These are phyloP conservation scores for Diutina pseudorugosa DNA, from an alignment of 1,139 yeast species.

Conservation along the genomic window DNA sequence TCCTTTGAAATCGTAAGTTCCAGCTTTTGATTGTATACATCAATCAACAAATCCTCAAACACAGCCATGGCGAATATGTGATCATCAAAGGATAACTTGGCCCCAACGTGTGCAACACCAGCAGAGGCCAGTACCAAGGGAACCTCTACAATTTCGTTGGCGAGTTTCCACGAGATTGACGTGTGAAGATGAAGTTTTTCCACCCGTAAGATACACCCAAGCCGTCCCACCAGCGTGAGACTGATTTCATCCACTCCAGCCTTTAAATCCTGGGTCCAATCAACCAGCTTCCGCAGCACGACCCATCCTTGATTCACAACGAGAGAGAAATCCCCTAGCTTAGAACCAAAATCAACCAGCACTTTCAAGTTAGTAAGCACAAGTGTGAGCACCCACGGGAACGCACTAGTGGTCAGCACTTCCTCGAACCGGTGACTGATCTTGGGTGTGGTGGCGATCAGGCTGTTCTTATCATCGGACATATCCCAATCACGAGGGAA, in stretches of 20 bases:
- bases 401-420: conserved; percentile 34
- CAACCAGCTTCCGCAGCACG: conserved; percentile 51
- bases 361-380: conserved; percentile 41
- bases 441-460: conserved; percentile 9
- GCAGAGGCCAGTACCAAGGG: conserved; percentile 60
- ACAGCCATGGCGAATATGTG: conserved; percentile 67
- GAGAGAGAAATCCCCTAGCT: conserved; percentile 57
- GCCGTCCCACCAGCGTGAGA: conserved; percentile 57
- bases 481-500: conserved; percentile 23
- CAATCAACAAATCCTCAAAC: conserved; percentile 36
- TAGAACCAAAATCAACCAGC: conserved; percentile 69
- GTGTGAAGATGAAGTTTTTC: conserved; percentile 44
- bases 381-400: conserved; percentile 67
- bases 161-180: conserved; percentile 56
- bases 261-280: conserved; percentile 63
- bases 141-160: conserved; percentile 32
- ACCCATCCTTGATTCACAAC: conserved; percentile 54
- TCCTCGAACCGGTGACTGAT: conserved; percentile 43
- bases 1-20: conserved; percentile 38
- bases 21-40: conserved; percentile 59
- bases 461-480: background rate
- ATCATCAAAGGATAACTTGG: conserved; percentile 66
- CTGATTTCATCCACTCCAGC: conserved; percentile 44
- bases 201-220: conserved; percentile 56
- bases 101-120: conserved; percentile 42